Evolutionary conservation across 306 rosid genomes (phyloP).

Genomic region (Citrullus colocynthis): DNA sequence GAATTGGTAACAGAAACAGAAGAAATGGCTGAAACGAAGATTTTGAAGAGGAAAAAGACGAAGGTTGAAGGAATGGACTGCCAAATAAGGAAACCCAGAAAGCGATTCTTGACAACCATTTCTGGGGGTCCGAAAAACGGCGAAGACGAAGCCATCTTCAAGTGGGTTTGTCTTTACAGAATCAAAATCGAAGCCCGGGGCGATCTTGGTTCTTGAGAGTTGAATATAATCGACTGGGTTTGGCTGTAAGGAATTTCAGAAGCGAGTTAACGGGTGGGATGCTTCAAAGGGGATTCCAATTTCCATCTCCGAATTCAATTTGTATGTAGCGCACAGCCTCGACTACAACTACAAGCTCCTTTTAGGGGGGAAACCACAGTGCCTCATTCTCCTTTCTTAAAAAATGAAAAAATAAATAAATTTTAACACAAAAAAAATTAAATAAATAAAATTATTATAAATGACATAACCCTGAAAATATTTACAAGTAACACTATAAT

Average conservation of each 20-base stretch:
- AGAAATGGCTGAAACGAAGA: conserved; percentile 16
- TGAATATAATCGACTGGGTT: neutral
- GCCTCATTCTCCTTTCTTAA: too few relatives aligned
- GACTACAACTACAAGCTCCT: neutral
- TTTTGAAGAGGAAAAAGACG: conserved; percentile 37
- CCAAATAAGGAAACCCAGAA: conserved; percentile 70
- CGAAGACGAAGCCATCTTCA: conserved; percentile 8
- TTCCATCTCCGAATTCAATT: neutral
- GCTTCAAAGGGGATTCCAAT: neutral
- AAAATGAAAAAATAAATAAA: too few relatives aligned
- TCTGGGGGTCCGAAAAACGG: conserved; percentile 19
- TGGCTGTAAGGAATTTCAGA: neutral
- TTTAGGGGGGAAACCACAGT: neutral
- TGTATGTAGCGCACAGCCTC: neutral
- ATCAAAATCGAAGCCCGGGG: neutral
- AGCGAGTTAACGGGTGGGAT: neutral
- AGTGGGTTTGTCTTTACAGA: neutral
- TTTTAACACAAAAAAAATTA: too few relatives aligned
- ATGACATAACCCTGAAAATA: too few relatives aligned
- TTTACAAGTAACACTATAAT: too few relatives aligned
- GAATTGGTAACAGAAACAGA: neutral
- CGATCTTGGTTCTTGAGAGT: neutral
- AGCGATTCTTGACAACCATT: conserved; percentile 41
- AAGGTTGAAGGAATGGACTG: conserved; percentile 71
- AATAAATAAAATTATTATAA: too few relatives aligned